Evolutionary conservation across 2,329 filamentous ascomycete species (phyloP), one percentile per base, ranked within the genome.

Genomic region (Exophiala xenobiotica): DNA sequence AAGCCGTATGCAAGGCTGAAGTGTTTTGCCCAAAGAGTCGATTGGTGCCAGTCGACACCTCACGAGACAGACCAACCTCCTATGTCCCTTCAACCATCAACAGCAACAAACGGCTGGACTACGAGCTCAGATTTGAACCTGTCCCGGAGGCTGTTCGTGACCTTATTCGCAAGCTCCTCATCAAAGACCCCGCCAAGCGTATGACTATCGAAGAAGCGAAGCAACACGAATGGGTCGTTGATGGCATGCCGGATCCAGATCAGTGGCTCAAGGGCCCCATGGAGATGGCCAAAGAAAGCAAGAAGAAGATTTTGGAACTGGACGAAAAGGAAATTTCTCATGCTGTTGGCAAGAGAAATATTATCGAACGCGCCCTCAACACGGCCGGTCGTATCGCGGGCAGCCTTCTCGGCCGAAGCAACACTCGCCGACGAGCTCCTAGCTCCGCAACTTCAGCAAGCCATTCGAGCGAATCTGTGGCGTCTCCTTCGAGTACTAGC

Each of bases 161-260:
- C 66, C 77, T 99, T 9, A 72, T 99, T 22, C 78, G 75, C 42
- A 82, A 85, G 59, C 84, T 99, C 73, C 78, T 99, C 51, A 85
- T 81, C 61, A 99, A 97, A 71, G 90, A 97, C 64, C 91, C 92
- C 1, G 79, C 87, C 23, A 85, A 91, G 70, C 85, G 93, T 31
- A 96, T 99, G 63, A 87, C 88, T 6, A 76, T 99, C 45, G 84
- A 86, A 54, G 92, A 96, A 62, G 92, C 97, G 63, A 97, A 97
- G 69, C 86, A 88, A 54, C 93, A 99, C 66, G 85, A 86, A 4
- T 99, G 93, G 93, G 86, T 97, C 12, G 77, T 92, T 1, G 77
- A 85, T 51, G 90, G 87, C 57, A 81, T 97, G 39, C 74, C 81
- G 26, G 86, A 96, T 61, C 81, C 86, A 29, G 74, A 82, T 24